Evolutionary conservation across 202 grass and related monocot genomes (phyloP).

Genomic region (Brachypodium distachyon): DNA sequence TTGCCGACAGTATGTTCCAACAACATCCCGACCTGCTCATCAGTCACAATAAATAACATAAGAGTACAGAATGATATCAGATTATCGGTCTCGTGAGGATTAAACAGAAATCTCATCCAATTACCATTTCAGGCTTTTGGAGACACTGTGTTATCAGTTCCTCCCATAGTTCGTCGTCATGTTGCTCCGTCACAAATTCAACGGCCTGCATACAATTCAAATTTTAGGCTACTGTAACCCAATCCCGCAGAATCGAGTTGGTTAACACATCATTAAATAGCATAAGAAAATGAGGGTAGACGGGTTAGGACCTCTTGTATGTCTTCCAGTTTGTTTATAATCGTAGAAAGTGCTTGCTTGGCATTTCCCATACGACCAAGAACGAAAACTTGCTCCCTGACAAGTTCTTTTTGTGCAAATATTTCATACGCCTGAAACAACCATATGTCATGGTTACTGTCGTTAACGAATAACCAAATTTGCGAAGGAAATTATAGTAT

Average conservation of each 20-base stretch:
- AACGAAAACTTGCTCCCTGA: slow-evolving; percentile 83
- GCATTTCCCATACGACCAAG: slow-evolving; percentile 98
- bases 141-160: slow-evolving; percentile 90
- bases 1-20: slow-evolving; percentile 98
- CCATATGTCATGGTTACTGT: slow-evolving; percentile 16
- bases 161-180: slow-evolving; percentile 95
- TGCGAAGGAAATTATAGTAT: background rate
- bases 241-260: background rate
- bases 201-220: slow-evolving; percentile 67
- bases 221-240: background rate
- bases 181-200: slow-evolving; percentile 88
- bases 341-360: slow-evolving; percentile 84
- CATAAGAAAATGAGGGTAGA: slow-evolving; percentile 2
- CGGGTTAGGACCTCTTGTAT: slow-evolving; percentile 68
- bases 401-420: slow-evolving; percentile 60
- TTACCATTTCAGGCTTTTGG: slow-evolving; percentile 91
- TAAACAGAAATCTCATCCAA: background rate
- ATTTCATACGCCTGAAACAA: slow-evolving; percentile 90
- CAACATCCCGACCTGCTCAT: slow-evolving; percentile 87
- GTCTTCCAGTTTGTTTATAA: slow-evolving; percentile 91
- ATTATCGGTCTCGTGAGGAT: slow-evolving; percentile 1
- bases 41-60: slow-evolving; percentile 1
- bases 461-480: slow-evolving; percentile 1
- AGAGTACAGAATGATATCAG: slow-evolving; percentile 7
- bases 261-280: slow-evolving; percentile 1